Percentiles rank a stretch among this genome's conserved stretches.
Conservation (phyloP, 352 stramenopile genomes). For the Globisporangium viniferum region DNA sequence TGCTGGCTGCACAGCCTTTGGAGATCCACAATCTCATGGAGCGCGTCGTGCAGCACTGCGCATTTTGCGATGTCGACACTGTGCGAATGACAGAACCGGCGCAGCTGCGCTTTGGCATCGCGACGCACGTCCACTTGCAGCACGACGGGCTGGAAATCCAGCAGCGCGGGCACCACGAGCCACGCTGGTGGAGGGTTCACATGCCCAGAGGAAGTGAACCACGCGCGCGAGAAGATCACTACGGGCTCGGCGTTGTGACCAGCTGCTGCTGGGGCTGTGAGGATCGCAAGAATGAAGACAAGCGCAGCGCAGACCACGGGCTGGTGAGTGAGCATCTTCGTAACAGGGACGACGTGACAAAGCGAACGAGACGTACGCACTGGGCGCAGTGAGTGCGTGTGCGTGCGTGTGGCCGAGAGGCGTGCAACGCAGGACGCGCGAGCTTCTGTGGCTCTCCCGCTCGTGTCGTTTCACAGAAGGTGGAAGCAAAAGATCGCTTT, state of each 20-base stretch:
- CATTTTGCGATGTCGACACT: slow-evolving; percentile 24
- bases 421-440: background rate
- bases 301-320: background rate
- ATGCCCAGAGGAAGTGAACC: background rate
- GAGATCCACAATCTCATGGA: slow-evolving; percentile 32
- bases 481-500: background rate
- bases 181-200: slow-evolving; percentile 3
- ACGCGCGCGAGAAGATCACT: slow-evolving; percentile 15
- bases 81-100: slow-evolving; percentile 40
- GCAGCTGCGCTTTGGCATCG: slow-evolving; percentile 27
- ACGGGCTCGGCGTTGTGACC: background rate
- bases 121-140: slow-evolving; percentile 30
- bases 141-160: slow-evolving; percentile 52
- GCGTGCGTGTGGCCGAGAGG: background rate
- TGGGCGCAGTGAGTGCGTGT: background rate
- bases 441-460: background rate
- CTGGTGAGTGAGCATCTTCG: background rate
- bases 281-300: background rate
- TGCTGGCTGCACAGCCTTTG: slow-evolving; percentile 23
- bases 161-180: slow-evolving; percentile 37
- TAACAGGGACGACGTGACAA: background rate
- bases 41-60: slow-evolving; percentile 20
- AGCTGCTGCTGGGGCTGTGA: background rate
- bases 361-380: background rate
- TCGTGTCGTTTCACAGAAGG: background rate